These are phyloP conservation scores for Pseudonitzschia pungens DNA, from an alignment of 108 stramenopile species.

Conservation along the genomic window DNA sequence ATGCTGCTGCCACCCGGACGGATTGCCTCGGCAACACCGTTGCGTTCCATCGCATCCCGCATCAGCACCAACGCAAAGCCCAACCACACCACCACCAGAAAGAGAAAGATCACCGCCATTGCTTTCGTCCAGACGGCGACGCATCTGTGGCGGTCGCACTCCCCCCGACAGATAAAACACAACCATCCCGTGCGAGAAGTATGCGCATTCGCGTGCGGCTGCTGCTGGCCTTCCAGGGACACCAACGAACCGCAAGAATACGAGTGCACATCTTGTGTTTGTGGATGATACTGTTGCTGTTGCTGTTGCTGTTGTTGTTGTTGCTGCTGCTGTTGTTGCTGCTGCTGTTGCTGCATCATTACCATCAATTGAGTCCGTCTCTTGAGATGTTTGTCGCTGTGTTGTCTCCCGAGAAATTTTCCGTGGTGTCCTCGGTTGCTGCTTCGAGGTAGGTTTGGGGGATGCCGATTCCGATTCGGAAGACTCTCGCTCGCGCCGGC, in stretches of 20 bases:
- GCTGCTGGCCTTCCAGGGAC: not conserved
- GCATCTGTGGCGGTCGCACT: no score
- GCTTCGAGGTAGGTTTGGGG: not conserved
- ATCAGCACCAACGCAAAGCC: no score
- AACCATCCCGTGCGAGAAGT: not conserved
- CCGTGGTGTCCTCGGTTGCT: not conserved
- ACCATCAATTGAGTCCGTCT: not conserved
- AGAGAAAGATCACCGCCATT: no score
- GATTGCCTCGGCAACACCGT: no score
- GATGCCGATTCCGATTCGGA: not conserved
- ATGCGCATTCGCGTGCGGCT: not conserved
- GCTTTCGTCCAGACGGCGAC: no score
- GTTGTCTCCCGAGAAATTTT: not conserved
- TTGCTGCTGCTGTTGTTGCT: not conserved
- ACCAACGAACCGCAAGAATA: no score
- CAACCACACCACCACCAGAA: no score
- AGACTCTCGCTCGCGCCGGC: not conserved
- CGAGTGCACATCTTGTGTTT: not conserved
- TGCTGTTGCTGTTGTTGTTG: not conserved
- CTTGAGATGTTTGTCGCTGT: conserved; percentile 12
- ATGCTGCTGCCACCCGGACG: no score
- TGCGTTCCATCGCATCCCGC: no score
- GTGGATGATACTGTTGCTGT: not conserved
- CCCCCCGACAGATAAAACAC: no score
- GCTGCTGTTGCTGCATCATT: not conserved